phyloP scores from a whole-genome alignment of 345 rosid genomes.

The Mangifera indica region DNA sequence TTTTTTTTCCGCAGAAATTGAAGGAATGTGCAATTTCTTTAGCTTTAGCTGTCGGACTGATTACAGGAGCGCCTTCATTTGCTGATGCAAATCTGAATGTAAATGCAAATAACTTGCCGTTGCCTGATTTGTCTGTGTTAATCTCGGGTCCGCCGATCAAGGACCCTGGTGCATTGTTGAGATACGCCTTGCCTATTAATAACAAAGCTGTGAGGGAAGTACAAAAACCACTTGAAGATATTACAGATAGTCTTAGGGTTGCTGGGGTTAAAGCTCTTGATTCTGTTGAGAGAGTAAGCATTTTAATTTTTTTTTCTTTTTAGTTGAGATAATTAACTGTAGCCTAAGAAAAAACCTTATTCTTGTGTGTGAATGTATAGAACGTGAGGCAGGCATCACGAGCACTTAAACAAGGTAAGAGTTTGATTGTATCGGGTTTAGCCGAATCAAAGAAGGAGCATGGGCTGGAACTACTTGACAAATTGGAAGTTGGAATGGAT shows the following conservation, averaged over 20 bases:
- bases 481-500: constrained; percentile 81
- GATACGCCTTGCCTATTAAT: constrained; percentile 87
- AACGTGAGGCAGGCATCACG: constrained; percentile 86
- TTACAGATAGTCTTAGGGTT: constrained; percentile 85
- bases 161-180: constrained; percentile 80
- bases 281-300: constrained; percentile 78
- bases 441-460: constrained; percentile 88
- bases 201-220: constrained; percentile 92
- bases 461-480: constrained; percentile 70
- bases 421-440: constrained; percentile 65
- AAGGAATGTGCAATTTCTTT: constrained; percentile 81
- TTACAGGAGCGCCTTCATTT: constrained; percentile 55
- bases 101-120: constrained; percentile 48
- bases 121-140: constrained; percentile 74
- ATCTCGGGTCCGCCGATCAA: constrained; percentile 97
- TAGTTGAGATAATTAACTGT: neutral
- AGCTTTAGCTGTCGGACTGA: constrained; percentile 65
- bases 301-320: neutral
- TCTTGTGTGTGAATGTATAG: constrained; percentile 37
- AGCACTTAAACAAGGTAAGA: constrained; percentile 70
- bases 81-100: constrained; percentile 36
- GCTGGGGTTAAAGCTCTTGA: constrained; percentile 89
- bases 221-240: constrained; percentile 93
- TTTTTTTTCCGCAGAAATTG: constrained; percentile 48
- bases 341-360: neutral